Evolutionary conservation across 768 basidiomycete genomes (phyloP), one percentile per base, ranked within the genome.

Genomic region (Pisolithus orientalis): DNA sequence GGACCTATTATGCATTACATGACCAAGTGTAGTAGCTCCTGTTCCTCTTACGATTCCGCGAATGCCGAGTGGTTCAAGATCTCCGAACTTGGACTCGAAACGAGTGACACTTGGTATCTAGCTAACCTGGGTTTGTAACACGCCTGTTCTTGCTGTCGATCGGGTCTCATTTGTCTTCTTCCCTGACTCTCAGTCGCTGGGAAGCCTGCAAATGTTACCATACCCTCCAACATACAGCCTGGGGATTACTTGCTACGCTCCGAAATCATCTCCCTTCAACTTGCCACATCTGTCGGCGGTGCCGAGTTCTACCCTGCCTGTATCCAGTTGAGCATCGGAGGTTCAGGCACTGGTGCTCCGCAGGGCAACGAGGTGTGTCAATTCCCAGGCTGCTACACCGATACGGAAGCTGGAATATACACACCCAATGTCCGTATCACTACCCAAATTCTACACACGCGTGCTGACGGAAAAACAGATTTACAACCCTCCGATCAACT

Each of bases 1-100:
- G 87, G 87, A 1, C 86, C 86, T 1, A 72, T 87, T 70, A 70
- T 89, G 68, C 85, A 84, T 46, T 90, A 89, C 67, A 76, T 90
- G 78, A 77, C 85, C 4, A 67, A 71, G 45, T 90, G 88, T 59
- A 67, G 64, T 40, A 68, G 73, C 0, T 60, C 78, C 25, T 89
- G 87, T 66, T 72, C 75, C 53, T 65, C 80, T 55, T 87, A 82
- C 64, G 75, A 86, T 62, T 67, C 79, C 4, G 69, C 73, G 11
- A 65, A 71, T 34, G 81, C 84, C 5, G 71, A 82, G 57, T 90
- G 84, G 84, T 87, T 89, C 78, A 89, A 89, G 73, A 78, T 85
- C 47, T 67, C 77, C 25, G 74, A 85, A 58, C 66, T 72, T 4
- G 83, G 78, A 8, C 57, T 72, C 11, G 66, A 75, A 45, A 17